Percentiles rank a stretch among this genome's conserved stretches.
phyloP scores from a whole-genome alignment of 176 grass and related monocot species.

The Thinopyrum elongatum region DNA sequence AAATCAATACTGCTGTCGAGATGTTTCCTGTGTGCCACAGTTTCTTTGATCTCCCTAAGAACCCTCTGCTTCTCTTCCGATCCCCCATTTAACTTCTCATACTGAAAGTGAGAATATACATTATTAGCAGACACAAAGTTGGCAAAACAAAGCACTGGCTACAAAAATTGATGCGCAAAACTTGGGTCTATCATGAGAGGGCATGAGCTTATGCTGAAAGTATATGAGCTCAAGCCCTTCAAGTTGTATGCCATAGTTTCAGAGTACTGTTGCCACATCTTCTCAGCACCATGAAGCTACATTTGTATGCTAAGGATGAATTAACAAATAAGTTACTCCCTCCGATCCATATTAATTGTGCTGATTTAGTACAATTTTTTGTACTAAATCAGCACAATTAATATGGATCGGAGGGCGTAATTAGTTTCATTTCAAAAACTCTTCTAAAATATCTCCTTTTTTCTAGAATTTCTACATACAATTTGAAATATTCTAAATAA shows the following conservation, averaged over 20 bases:
- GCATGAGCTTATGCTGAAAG: background rate
- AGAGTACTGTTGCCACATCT: background rate
- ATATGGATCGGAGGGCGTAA: no score
- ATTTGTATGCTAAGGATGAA: background rate
- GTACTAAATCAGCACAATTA: no score
- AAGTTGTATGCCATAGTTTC: background rate
- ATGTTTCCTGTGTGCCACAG: constrained; percentile 67
- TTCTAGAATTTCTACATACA: background rate
- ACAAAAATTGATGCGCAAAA: background rate
- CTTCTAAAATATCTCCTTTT: background rate
- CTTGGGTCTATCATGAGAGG: background rate
- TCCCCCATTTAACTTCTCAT: constrained; percentile 49
- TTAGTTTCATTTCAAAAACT: background rate
- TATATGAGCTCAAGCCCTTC: background rate
- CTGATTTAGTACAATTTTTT: no score
- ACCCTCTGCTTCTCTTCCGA: constrained; percentile 51
- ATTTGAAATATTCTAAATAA: background rate
- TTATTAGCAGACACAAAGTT: constrained; percentile 10
- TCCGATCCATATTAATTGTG: no score
- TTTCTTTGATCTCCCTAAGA: constrained; percentile 62
- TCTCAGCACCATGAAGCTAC: background rate
- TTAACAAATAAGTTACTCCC: no score
- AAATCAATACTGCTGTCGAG: constrained; percentile 69
- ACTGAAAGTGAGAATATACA: constrained; percentile 48
- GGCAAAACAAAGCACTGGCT: background rate